Conservation (phyloP, 768 basidiomycete species). For the Albatrellus ellisii region DNA sequence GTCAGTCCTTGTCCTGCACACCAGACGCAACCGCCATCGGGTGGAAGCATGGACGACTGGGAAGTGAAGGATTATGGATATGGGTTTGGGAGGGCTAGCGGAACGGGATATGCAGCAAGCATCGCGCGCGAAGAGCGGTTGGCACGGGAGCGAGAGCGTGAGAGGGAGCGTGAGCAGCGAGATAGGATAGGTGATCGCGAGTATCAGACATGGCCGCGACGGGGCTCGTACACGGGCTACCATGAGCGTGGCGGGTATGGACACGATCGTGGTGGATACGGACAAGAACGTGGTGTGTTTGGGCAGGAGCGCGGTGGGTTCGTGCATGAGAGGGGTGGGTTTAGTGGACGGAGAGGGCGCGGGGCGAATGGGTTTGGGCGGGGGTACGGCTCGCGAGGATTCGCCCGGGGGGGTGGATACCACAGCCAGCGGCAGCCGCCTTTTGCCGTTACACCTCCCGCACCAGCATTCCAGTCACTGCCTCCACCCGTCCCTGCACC, state of each 20-base stretch:
- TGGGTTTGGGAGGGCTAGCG: conserved; percentile 41
- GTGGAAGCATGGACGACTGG: conserved; percentile 25
- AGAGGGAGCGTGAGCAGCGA: conserved; percentile 14
- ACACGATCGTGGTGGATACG: conserved; percentile 9
- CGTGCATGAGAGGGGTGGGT: conserved; percentile 22
- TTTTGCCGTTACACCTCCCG: conserved; percentile 11
- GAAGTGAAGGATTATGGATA: conserved; percentile 51
- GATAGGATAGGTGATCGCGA: no score
- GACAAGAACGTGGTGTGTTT: conserved; percentile 10
- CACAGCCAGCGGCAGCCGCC: conserved; percentile 3
- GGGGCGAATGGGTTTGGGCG: conserved; percentile 20
- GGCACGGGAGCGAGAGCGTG: conserved; percentile 18
- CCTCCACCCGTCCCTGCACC: conserved; percentile 10
- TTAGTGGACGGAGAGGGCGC: conserved; percentile 11
- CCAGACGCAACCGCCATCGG: conserved; percentile 5
- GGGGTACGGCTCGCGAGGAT: conserved; percentile 6
- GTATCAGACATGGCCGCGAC: conserved; percentile 18
- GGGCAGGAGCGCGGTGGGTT: conserved; percentile 12
- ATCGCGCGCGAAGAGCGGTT: conserved; percentile 19
- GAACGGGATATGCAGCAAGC: conserved; percentile 21
- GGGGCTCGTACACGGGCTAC: conserved; percentile 20
- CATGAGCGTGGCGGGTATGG: conserved; percentile 12
- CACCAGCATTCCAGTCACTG: conserved; percentile 14
- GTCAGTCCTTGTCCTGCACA: conserved; percentile 7
- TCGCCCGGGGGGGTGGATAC: conserved; percentile 2